Evolutionary conservation across 2,329 filamentous ascomycete species (phyloP), one percentile per base, ranked within the genome.

Genomic region (Elsinoe australis): DNA sequence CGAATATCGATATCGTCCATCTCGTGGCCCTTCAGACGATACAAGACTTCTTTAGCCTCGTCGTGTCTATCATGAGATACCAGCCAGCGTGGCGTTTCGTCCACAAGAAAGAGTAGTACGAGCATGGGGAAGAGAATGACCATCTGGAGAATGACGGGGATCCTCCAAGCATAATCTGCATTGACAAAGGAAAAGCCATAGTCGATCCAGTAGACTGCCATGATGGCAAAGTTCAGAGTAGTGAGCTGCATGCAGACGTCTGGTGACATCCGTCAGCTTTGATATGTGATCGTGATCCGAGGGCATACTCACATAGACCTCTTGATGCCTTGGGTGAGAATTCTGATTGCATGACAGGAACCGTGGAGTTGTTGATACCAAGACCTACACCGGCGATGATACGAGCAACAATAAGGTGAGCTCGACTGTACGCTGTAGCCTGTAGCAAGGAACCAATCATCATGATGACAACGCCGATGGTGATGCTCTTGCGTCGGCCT

Each of bases 121-220:
- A 69, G 53, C 55, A 71, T 71, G 1, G 65, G 60, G 0, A 69
- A 18, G 7, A 68, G 59, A 51, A 68, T 67, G 34, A 70, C 46
- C 53, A 62, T 65, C 49, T 72, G 70, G 3, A 71, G 53, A 3
- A 65, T 63, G n/a, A 69, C 61, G 1, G 67, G 68, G 1, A 71
- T 50, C 3, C 70, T 55, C 69, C 67, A 70, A 5, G 65, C 59
- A 42, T 64, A 67, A 53, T 61, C 63, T 0, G 49, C 54, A 9
- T 52, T 49, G 2, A 52, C 38, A 21, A 58, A 51, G 5, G 55
- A 59, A 34, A 72, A 64, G 9, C 58, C 70, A 35, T 70, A 71
- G 42, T 71, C 67, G 49, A 72, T 66, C 68, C 70, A 72, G 52
- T 71, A 71, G 1, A 67, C 64, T 21, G 72, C 54, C 42, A 67